A percentile compares a stretch with the other conserved stretches of the same genome.
phyloP scores from a whole-genome alignment of 1,139 yeast species.

The Pichia inconspicua region DNA sequence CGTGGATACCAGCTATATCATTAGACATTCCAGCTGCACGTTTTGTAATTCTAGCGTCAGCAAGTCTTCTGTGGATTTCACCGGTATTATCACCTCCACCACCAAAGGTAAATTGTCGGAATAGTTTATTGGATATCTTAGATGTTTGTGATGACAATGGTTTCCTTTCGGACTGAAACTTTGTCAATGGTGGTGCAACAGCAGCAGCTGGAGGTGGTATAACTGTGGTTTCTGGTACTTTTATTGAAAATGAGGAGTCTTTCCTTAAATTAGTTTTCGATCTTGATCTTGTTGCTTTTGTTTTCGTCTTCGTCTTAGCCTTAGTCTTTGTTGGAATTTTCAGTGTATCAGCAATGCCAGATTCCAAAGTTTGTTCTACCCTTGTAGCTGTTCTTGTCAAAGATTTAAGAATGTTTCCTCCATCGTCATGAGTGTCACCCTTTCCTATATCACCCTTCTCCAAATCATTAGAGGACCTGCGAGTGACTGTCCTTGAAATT shows the following conservation, averaged over 20 bases:
- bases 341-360: not conserved
- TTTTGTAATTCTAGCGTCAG: conserved; percentile 32
- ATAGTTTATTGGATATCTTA: conserved; percentile 9
- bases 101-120: conserved; percentile 23
- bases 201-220: not conserved
- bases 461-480: conserved; percentile 4
- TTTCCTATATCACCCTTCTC: conserved; percentile 21
- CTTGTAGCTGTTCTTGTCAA: conserved; percentile 4
- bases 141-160: not conserved
- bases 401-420: not conserved
- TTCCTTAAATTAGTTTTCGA: not conserved
- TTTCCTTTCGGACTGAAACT: not conserved
- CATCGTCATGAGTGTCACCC: not conserved
- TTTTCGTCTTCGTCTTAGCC: not conserved
- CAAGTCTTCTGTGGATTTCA: conserved; percentile 28
- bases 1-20: conserved; percentile 36
- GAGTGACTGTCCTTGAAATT: conserved; percentile 23
- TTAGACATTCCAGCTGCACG: conserved; percentile 36
- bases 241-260: not conserved
- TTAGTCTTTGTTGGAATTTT: not conserved
- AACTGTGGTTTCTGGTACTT: not conserved
- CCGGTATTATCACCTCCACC: conserved; percentile 23
- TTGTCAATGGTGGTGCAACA: not conserved
- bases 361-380: conserved; percentile 1
- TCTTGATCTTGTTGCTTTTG: not conserved